Percentiles rank a stretch among this genome's conserved stretches.
Conservation (phyloP, 106 monocot species). For the Dendrobium officinale region DNA sequence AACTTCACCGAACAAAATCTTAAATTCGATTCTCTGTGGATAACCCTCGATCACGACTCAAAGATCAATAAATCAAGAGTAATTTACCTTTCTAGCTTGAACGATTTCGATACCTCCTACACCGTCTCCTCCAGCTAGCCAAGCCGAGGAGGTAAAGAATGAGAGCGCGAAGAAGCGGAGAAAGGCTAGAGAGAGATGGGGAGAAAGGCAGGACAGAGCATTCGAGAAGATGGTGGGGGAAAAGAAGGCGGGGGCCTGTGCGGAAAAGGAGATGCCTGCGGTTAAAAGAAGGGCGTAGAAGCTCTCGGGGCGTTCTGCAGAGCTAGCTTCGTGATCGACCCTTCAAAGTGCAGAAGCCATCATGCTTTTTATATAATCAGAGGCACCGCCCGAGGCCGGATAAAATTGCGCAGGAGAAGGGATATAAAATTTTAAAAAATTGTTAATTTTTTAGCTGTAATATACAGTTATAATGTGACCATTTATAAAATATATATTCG, state of each 20-base stretch:
- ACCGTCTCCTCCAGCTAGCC: neutral
- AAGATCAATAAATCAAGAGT: neutral
- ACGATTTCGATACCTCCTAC: neutral
- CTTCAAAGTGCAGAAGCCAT: too few relatives aligned
- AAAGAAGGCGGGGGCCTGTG: neutral
- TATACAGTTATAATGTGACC: too few relatives aligned
- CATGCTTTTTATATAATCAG: too few relatives aligned
- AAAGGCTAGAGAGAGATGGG: neutral
- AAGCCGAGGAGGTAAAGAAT: neutral
- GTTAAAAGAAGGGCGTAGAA: neutral
- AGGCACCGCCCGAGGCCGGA: too few relatives aligned
- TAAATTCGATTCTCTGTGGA: neutral
- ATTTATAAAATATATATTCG: too few relatives aligned
- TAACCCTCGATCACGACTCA: neutral
- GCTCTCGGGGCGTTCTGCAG: neutral
- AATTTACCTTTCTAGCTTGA: neutral
- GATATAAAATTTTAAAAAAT: too few relatives aligned
- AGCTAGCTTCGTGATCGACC: too few relatives aligned
- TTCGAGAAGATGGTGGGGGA: neutral
- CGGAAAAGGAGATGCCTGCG: neutral
- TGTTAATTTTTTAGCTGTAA: too few relatives aligned
- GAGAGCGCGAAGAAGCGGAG: neutral
- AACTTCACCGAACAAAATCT: neutral
- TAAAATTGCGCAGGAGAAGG: too few relatives aligned
- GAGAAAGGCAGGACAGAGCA: neutral